Evolutionary conservation across 148 eudicot species (phyloP).

Genomic region (Limonium bicolor): DNA sequence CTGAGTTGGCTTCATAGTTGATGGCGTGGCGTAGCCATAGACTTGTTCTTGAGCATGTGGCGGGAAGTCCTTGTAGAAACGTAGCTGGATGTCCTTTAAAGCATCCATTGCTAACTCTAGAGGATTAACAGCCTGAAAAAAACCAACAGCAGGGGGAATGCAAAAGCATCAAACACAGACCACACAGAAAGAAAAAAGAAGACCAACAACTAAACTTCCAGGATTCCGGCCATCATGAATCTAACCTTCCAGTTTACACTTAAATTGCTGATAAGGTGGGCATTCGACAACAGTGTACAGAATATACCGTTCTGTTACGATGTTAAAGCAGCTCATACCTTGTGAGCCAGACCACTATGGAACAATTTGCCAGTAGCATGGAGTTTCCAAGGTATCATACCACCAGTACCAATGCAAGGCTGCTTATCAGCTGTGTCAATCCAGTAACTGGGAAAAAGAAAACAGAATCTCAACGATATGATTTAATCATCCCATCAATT

Average conservation of each 20-base stretch:
- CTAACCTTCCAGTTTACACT: too few species aligned
- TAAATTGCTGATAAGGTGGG: too few species aligned
- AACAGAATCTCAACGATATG: background rate
- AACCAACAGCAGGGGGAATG: background rate
- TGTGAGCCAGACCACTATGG: constrained; percentile 93
- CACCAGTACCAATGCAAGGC: constrained; percentile 99
- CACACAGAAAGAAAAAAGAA: too few species aligned
- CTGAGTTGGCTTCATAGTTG: constrained; percentile 98
- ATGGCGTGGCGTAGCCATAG: constrained; percentile 90
- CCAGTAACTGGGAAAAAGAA: constrained; percentile 53
- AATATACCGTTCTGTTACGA: too few species aligned
- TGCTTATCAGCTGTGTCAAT: constrained; percentile 99
- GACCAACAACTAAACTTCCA: too few species aligned
- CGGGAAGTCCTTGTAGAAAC: constrained; percentile 83
- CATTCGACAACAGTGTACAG: too few species aligned
- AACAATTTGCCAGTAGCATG: constrained; percentile 79
- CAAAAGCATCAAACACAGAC: background rate
- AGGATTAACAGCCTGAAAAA: constrained; percentile 81
- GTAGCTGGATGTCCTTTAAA: constrained; percentile 61
- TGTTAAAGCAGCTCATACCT: constrained; percentile 53
- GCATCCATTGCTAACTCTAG: constrained; percentile 95
- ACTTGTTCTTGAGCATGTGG: constrained; percentile 67
- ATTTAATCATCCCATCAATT: background rate
- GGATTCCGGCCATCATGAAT: too few species aligned
- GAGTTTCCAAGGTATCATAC: constrained; percentile 86